A percentile compares a stretch with the other conserved stretches of the same genome.
Evolutionary conservation across 1,284 basidiomycete species (phyloP).

Genomic region (Apiotrichum veenhuisii): DNA sequence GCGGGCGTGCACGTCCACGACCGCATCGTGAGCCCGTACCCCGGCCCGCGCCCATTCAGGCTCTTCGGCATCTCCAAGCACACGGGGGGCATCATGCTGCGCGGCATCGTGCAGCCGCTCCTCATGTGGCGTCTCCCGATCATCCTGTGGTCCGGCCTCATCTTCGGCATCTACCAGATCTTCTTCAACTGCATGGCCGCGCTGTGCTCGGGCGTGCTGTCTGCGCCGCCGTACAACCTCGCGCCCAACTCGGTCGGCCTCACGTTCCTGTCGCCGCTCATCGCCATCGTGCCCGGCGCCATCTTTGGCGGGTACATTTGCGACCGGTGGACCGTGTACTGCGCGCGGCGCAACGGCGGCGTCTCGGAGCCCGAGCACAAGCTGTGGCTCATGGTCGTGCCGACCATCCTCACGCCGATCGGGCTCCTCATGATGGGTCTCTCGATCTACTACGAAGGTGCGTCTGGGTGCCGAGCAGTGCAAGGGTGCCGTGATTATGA

Average conservation of each 20-base stretch:
- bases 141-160: slow-evolving; percentile 18
- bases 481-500: slow-evolving; percentile 7
- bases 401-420: slow-evolving; percentile 14
- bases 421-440: slow-evolving; percentile 29
- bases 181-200: slow-evolving; percentile 26
- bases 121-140: slow-evolving; percentile 14
- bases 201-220: slow-evolving; percentile 20
- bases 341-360: slow-evolving; percentile 17
- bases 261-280: slow-evolving; percentile 23
- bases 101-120: slow-evolving; percentile 20
- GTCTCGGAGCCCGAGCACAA: slow-evolving; percentile 25
- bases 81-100: slow-evolving; percentile 16
- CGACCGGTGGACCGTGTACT: slow-evolving; percentile 13
- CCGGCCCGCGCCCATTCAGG: slow-evolving; percentile 15
- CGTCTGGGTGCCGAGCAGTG: too few relatives aligned
- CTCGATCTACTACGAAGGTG: slow-evolving; percentile 19
- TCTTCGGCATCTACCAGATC: slow-evolving; percentile 23
- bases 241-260: slow-evolving; percentile 21
- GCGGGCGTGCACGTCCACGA: slow-evolving; percentile 2
- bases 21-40: slow-evolving; percentile 14
- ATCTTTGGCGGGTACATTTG: slow-evolving; percentile 11
- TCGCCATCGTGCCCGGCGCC: slow-evolving; percentile 23
- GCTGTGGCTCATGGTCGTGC: slow-evolving; percentile 17
- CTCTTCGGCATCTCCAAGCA: slow-evolving; percentile 12
- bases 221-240: slow-evolving; percentile 25